phyloP scores from a whole-genome alignment of 345 rosid species.

The Punica granatum region DNA sequence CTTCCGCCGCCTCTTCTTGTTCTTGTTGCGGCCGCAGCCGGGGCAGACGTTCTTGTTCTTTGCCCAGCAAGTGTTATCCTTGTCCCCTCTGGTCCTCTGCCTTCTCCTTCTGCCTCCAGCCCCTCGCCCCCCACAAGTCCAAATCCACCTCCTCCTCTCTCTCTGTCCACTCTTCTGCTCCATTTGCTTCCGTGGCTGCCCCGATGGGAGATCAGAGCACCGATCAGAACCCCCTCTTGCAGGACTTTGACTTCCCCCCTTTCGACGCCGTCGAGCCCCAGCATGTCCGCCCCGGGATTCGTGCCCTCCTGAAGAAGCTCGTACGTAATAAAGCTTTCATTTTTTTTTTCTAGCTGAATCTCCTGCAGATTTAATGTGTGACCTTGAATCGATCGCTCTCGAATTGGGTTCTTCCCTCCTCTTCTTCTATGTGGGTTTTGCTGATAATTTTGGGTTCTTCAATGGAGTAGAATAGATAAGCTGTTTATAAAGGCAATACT shows the following conservation, averaged over 20 bases:
- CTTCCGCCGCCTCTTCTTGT: background rate
- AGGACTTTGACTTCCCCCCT: slow-evolving; percentile 70
- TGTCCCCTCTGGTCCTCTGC: slow-evolving; percentile 23
- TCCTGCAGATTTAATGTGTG: background rate
- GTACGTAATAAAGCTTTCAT: slow-evolving; percentile 25
- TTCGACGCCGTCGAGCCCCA: slow-evolving; percentile 53
- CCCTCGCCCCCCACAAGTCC: background rate
- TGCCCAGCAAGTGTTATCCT: slow-evolving; percentile 4
- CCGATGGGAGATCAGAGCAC: slow-evolving; percentile 22
- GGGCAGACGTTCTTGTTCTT: background rate
- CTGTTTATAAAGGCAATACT: background rate
- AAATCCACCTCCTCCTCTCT: slow-evolving; percentile 1
- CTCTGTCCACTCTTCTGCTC: background rate
- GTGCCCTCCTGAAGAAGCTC: slow-evolving; percentile 53
- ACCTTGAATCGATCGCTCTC: background rate
- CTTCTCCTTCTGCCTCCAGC: slow-evolving; percentile 19
- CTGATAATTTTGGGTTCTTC: no score
- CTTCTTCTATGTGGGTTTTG: no score
- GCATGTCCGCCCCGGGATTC: slow-evolving; percentile 77
- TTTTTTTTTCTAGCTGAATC: background rate
- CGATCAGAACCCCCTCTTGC: slow-evolving; percentile 57
- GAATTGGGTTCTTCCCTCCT: background rate
- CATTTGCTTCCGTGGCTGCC: slow-evolving; percentile 9
- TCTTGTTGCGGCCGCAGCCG: background rate
- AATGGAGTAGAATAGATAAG: background rate